Percentiles rank a stretch among this genome's conserved stretches.
Evolutionary conservation across 2,329 filamentous ascomycete genomes (phyloP).

Genomic region (Clonostachys sp.): DNA sequence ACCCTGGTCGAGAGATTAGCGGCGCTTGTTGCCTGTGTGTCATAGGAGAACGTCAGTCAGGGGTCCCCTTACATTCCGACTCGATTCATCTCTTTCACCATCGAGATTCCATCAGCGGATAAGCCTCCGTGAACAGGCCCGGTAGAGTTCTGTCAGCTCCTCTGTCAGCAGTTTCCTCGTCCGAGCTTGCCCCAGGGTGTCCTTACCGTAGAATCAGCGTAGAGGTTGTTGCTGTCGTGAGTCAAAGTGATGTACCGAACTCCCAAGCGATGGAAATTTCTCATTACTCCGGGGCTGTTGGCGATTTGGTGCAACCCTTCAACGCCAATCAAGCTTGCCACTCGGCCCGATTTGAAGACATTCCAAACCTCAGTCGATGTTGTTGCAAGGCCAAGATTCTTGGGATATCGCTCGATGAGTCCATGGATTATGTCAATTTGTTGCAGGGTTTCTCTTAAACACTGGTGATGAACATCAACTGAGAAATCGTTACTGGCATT

Average conservation of each 20-base stretch:
- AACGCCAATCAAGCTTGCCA: slow-evolving; percentile 26
- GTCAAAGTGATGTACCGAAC: slow-evolving; percentile 26
- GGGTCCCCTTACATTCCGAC: slow-evolving; percentile 11
- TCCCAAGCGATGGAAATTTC: slow-evolving; percentile 22
- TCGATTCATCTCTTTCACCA: slow-evolving; percentile 26
- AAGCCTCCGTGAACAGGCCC: slow-evolving; percentile 17
- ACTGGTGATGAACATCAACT: too few relatives aligned
- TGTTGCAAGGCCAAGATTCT: slow-evolving; percentile 13
- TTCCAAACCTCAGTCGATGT: slow-evolving; percentile 16
- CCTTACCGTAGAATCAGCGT: slow-evolving; percentile 5
- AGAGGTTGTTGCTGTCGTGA: slow-evolving; percentile 18
- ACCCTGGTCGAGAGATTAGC: slow-evolving; percentile 9
- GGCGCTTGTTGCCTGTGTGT: background rate
- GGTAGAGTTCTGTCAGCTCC: slow-evolving; percentile 8
- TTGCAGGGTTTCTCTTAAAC: background rate
- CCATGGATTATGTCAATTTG: slow-evolving; percentile 12
- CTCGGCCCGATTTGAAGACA: slow-evolving; percentile 17
- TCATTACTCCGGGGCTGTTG: slow-evolving; percentile 22
- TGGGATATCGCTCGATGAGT: slow-evolving; percentile 13
- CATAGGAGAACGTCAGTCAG: background rate
- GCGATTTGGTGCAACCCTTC: slow-evolving; percentile 25
- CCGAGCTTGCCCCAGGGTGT: too few relatives aligned
- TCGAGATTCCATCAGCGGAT: slow-evolving; percentile 15
- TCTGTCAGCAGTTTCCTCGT: too few relatives aligned
- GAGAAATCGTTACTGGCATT: too few relatives aligned